Percentiles rank a stretch among this genome's conserved stretches.
Conservation (phyloP, 495 filamentous ascomycete species). For the Penicillium chermesinum region DNA sequence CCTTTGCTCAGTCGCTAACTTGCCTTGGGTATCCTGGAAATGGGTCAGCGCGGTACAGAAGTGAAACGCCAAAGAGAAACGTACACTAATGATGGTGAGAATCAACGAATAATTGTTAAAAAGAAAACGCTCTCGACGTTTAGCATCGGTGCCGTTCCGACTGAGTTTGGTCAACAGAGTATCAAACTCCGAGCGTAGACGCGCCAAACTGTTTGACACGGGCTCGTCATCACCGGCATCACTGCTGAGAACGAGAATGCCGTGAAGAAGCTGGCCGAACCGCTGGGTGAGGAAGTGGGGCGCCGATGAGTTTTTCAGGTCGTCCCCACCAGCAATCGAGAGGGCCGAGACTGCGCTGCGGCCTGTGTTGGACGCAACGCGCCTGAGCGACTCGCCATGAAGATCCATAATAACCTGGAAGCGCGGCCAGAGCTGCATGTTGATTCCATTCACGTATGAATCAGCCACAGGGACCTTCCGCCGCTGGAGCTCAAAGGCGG, state of each 20-base stretch:
- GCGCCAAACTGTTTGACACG: constrained; percentile 68
- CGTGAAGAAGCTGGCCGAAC: constrained; percentile 85
- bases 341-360: constrained; percentile 49
- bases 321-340: constrained; percentile 52
- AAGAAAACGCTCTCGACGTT: constrained; percentile 81
- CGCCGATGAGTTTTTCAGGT: constrained; percentile 69
- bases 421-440: constrained; percentile 94
- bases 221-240: constrained; percentile 93
- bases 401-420: constrained; percentile 90
- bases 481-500: constrained; percentile 87
- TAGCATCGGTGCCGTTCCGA: constrained; percentile 62
- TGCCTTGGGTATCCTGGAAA: constrained; percentile 63
- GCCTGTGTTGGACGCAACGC: constrained; percentile 47
- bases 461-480: constrained; percentile 85
- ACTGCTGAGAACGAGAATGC: constrained; percentile 71
- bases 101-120: constrained; percentile 93
- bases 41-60: constrained; percentile 17
- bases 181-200: constrained; percentile 75
- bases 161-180: constrained; percentile 65
- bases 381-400: constrained; percentile 81
- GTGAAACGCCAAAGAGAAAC: constrained; percentile 8
- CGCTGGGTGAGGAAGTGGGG: constrained; percentile 88
- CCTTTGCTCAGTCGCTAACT: constrained; percentile 70
- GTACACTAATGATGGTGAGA: constrained; percentile 76
- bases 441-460: constrained; percentile 86